Conservation (phyloP, 2,329 filamentous ascomycete genomes). For the Chalara sp. region DNA sequence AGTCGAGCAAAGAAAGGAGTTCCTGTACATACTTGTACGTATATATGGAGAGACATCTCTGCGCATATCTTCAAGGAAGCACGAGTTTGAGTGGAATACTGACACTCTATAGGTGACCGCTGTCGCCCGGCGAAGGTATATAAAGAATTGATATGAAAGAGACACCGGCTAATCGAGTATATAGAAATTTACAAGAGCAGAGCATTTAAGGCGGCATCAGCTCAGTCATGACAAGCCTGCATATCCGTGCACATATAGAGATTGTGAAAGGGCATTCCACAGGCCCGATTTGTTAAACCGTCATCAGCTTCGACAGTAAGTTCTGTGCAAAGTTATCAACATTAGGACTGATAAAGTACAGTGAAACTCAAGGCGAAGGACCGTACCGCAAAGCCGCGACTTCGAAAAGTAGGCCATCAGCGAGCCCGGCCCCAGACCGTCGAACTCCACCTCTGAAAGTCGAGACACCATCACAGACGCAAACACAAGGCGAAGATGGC, state of each 20-base stretch:
- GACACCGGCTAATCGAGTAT: background rate
- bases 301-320: conserved; percentile 46
- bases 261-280: conserved; percentile 52
- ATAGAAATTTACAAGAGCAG: conserved; percentile 56
- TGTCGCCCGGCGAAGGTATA: conserved; percentile 25
- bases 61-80: too few relatives aligned
- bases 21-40: conserved; percentile 25
- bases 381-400: conserved; percentile 23
- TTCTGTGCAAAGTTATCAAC: background rate
- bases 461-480: conserved; percentile 6
- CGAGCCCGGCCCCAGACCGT: conserved; percentile 18
- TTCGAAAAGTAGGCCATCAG: conserved; percentile 21
- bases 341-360: conserved; percentile 21
- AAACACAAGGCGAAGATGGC: background rate
- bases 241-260: conserved; percentile 42
- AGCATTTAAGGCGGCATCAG: conserved; percentile 57
- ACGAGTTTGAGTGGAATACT: background rate
- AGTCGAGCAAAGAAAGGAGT: conserved; percentile 29
- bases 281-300: conserved; percentile 53
- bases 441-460: conserved; percentile 14
- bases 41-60: background rate
- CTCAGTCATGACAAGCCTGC: conserved; percentile 50
- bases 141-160: background rate
- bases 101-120: conserved; percentile 10
- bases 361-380: conserved; percentile 40